A percentile compares a stretch with the other conserved stretches of the same genome.
Conservation (phyloP, 2,329 filamentous ascomycete genomes). For the Huntiella omanensis region DNA sequence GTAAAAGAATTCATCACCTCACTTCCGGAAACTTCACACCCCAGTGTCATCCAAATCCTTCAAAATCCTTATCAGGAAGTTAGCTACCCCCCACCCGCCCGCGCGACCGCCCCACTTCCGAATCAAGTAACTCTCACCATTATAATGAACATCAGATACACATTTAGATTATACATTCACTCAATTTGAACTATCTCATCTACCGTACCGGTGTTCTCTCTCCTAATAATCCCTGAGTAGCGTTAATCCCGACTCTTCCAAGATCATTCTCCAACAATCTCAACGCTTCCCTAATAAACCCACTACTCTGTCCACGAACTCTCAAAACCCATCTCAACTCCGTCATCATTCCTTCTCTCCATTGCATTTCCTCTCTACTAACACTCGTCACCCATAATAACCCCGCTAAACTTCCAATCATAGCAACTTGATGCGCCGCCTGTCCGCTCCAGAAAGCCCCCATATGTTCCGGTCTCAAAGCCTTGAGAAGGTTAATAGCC, state of each 20-base stretch:
- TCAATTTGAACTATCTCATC: neutral
- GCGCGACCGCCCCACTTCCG: too few relatives aligned
- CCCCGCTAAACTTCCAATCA: slow-evolving; percentile 17
- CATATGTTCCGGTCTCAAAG: slow-evolving; percentile 20
- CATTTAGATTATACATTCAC: too few relatives aligned
- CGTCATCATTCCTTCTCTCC: slow-evolving; percentile 21
- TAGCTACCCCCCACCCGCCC: too few relatives aligned
- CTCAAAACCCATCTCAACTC: slow-evolving; percentile 25
- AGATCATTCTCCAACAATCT: slow-evolving; percentile 20
- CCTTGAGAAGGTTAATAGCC: slow-evolving; percentile 20
- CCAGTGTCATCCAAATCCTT: neutral
- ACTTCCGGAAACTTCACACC: neutral
- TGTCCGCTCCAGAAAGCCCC: slow-evolving; percentile 24
- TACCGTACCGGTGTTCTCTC: slow-evolving; percentile 21
- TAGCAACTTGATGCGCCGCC: slow-evolving; percentile 15
- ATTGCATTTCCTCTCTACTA: slow-evolving; percentile 19
- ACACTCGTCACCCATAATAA: slow-evolving; percentile 14
- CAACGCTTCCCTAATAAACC: slow-evolving; percentile 22
- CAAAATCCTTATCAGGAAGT: too few relatives aligned
- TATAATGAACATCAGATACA: too few relatives aligned
- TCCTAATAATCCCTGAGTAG: slow-evolving; percentile 18
- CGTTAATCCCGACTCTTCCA: slow-evolving; percentile 18
- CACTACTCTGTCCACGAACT: slow-evolving; percentile 21
- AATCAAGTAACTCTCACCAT: too few relatives aligned
- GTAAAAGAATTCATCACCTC: neutral